Evolutionary conservation across 2,329 filamentous ascomycete species (phyloP), one percentile per base, ranked within the genome.

Genomic region (Penicillium sp.): DNA sequence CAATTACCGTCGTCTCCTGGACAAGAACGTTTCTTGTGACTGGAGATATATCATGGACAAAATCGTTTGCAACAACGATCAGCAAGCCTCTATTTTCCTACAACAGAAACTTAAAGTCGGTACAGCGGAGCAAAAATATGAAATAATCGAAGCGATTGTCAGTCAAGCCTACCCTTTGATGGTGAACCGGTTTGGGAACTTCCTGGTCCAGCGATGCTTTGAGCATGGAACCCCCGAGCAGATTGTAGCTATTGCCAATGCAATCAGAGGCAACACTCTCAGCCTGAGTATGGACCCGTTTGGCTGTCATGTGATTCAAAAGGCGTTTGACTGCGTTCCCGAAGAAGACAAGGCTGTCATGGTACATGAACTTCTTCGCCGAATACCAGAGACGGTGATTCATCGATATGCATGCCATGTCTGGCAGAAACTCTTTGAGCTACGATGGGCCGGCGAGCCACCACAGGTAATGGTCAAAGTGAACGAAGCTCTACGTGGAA

Each of bases 31-130:
- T 75, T 96, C 90, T 70, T 98, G 93, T 78, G 96, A 99, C 79
- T 99, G 93, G 95, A 96, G 95, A 78, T 97, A 96, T 73, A 97
- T 99, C 67, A 95, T 99, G 54, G 93, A 99, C 80, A 98, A 98
- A 82, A 99, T 99, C 72, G 93, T 99, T 64, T 96, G 91, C 84
- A 97, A 93, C 79, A 98, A 99, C 74, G 95, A 99, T 71, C 95
- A 99, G 76, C 95, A 99, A 76, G 95, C 96, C 10, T 99, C 95
- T 2, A 98, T 99, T 69, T 99, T 99, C 77, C 82, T 99, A 45
- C 95, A 99, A 75, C 95, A 99, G 78, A 99, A 99, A 80, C 89
- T 99, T 66, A 99, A 99, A 79, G 90, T 97, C 60, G 93, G 93
- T 58, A 97, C 93, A 4, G 83, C 88, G 0, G 93, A 98, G 70